Evolutionary conservation across 2,329 filamentous ascomycete species (phyloP).

Genomic region (Falciphora oryzae): DNA sequence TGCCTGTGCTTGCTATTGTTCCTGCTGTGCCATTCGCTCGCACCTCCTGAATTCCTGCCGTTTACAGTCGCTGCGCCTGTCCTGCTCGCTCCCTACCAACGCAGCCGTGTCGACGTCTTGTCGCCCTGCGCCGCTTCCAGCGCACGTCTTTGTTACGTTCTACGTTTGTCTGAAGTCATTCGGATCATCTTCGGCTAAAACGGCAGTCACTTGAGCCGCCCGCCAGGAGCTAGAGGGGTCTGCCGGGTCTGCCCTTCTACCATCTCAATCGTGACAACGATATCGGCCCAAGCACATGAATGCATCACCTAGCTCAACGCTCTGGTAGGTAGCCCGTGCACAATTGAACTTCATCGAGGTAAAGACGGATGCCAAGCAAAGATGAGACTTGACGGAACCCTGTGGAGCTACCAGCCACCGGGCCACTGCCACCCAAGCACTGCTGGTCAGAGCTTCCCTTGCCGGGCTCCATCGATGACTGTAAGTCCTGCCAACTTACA

Average conservation of each 20-base stretch:
- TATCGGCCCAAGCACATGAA: neutral
- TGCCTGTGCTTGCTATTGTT: conserved; percentile 7
- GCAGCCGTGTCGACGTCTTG: neutral
- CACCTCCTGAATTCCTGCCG: neutral
- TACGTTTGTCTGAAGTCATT: conserved; percentile 4
- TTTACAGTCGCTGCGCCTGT: neutral
- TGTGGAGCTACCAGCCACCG: neutral
- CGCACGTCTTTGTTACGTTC: neutral
- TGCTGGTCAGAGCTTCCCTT: neutral
- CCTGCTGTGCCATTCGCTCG: neutral
- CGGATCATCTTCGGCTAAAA: conserved; percentile 3
- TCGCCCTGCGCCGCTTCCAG: neutral
- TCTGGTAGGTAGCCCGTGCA: neutral
- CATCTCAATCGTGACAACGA: neutral
- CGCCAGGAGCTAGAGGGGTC: neutral
- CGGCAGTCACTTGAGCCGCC: neutral
- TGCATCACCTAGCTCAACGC: neutral
- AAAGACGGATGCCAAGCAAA: neutral
- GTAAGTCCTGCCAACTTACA: neutral
- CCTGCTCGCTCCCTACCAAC: neutral
- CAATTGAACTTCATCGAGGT: neutral
- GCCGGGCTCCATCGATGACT: neutral
- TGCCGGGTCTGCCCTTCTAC: neutral
- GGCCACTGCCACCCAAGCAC: too few species aligned
- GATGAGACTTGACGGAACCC: too few species aligned